Evolutionary conservation across 331 rosid genomes (phyloP).

Genomic region (Cydonia oblonga): DNA sequence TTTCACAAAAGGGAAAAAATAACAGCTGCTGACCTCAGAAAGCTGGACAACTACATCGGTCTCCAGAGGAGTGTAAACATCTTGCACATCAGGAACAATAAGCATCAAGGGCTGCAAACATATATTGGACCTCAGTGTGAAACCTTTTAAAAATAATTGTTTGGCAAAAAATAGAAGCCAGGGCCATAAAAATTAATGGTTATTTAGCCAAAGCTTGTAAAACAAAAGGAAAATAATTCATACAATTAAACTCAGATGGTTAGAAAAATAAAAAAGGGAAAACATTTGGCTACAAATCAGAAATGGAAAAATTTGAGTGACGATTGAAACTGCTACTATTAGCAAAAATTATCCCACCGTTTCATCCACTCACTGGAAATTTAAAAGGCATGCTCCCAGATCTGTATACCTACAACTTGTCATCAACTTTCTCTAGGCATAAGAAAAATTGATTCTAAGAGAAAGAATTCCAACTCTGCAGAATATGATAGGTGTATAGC

Average conservation of each 20-base stretch:
- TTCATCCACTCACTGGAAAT: not conserved
- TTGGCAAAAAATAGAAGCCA: not conserved
- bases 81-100: slow-evolving; percentile 93
- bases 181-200: not conserved
- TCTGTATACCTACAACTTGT: not conserved
- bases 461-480: not conserved
- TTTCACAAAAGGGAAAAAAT: not conserved
- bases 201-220: not conserved
- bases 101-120: slow-evolving; percentile 87
- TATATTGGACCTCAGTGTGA: slow-evolving; percentile 10
- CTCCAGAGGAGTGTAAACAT: slow-evolving; percentile 92
- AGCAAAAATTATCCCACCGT: not conserved
- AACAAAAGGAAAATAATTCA: not conserved
- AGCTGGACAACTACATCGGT: slow-evolving; percentile 83
- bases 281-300: not conserved
- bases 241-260: not conserved
- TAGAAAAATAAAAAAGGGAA: not conserved
- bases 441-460: not conserved
- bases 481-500: not conserved
- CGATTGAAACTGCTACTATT: not conserved
- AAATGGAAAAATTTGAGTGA: not conserved
- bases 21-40: slow-evolving; percentile 60
- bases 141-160: not conserved
- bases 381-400: not conserved
- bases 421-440: not conserved